A percentile compares a stretch with the other conserved stretches of the same genome.
These are phyloP conservation scores for Arxiozyma heterogenica DNA, from an alignment of 1,139 yeast genomes.

Conservation along the genomic window DNA sequence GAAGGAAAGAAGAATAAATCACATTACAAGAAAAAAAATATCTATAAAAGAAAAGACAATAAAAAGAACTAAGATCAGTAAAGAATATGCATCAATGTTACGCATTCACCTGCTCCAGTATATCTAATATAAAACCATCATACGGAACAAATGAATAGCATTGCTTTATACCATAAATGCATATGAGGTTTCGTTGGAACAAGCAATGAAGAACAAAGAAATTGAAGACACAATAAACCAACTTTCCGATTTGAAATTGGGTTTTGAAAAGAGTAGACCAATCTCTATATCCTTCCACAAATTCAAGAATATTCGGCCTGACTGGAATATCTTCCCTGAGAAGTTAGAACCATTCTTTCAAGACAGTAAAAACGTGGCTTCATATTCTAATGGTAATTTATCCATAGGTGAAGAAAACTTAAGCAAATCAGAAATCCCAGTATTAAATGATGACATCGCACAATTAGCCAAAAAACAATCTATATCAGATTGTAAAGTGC, in stretches of 20 bases:
- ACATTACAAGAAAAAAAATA: no score
- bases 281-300: constrained; percentile 23
- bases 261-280: neutral
- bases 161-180: no score
- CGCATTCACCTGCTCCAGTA: no score
- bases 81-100: no score
- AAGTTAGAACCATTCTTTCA: constrained; percentile 4
- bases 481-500: constrained; percentile 4
- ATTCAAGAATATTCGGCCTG: constrained; percentile 5
- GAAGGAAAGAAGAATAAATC: no score
- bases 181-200: no score
- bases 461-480: constrained; percentile 3
- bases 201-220: neutral
- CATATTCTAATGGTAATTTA: constrained; percentile 4
- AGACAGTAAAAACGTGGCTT: constrained; percentile 8
- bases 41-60: no score
- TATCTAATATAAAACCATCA: no score
- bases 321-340: constrained; percentile 4
- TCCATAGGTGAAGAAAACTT: neutral
- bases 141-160: no score
- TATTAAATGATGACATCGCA: constrained; percentile 8
- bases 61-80: no score
- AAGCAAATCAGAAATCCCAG: constrained; percentile 3
- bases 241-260: neutral
- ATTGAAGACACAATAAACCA: neutral